Evolutionary conservation across 192 early-diverging fungal species (phyloP), one percentile per base, ranked within the genome.

Genomic region (Chytriomyces sp.): DNA sequence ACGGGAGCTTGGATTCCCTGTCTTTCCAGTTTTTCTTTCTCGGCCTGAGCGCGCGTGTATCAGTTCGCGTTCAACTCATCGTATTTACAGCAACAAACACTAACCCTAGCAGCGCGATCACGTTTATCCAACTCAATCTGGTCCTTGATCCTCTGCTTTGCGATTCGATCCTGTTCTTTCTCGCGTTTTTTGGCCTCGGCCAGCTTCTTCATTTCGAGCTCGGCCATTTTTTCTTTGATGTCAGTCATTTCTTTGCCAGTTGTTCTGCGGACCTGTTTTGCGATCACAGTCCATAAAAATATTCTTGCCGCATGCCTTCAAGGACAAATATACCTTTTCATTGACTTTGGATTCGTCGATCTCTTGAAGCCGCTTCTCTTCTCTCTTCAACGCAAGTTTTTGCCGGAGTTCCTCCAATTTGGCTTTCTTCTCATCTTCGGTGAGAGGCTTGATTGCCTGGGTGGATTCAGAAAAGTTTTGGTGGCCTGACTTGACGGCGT

Each of bases 51-150:
- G 50, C 66, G 49, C 43, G 50, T 44, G 60, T n/a, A 61, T 61
- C 24, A 35, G 35, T 35, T 35, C 35, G 35, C 2, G 35, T 35
- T 35, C 35, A 0, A 35, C 35, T 35, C 35, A 35, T 35, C 3
- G 43, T 24, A 53, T 18, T 20, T 16, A 35, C 45, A 45, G 64
- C 69, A 77, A 64, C 35, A 63, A 62, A 43, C 60, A 45, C 69
- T 63, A 83, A 91, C 90, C 84, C 91, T 88, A 4, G 89, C 86
- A 0, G 85, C 83, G 10, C 94, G 69, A 48, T 94, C 94, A 59
- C 76, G 80, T 76, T 91, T 94, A 77, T 96, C 94, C 18, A 81
- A 84, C 76, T 95, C 94, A 77, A 96, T 93, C 77, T 92, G 89
- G 10, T 87, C 89, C 68, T 89, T 91, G 69, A 96, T 91, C 69